Conservation (phyloP, 352 stramenopile species). For the Phytopythium vexans region DNA sequence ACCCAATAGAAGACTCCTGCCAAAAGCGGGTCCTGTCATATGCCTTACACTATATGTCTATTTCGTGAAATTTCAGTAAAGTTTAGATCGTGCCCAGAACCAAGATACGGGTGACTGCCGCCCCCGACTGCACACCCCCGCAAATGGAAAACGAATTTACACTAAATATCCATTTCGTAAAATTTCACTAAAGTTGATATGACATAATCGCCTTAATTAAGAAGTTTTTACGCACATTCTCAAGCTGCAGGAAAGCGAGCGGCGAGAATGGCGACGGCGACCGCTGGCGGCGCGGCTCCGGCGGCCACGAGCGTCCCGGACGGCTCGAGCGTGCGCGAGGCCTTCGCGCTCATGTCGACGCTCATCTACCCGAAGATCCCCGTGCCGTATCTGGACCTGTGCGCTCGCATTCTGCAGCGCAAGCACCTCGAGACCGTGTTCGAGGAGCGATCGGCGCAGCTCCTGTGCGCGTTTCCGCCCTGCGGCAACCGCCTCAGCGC, state of each 20-base stretch:
- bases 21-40: no score
- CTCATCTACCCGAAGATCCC: constrained; percentile 64
- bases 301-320: constrained; percentile 9
- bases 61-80: no score
- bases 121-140: no score
- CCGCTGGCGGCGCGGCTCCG: not conserved
- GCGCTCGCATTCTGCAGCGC: constrained; percentile 64
- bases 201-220: no score
- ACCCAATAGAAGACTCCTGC: no score
- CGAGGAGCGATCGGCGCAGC: constrained; percentile 68
- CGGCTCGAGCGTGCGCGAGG: constrained; percentile 69
- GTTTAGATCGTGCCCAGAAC: no score
- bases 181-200: no score
- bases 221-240: no score
- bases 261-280: not conserved
- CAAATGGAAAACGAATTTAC: no score
- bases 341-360: constrained; percentile 79
- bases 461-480: constrained; percentile 67
- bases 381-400: constrained; percentile 63
- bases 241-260: not conserved
- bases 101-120: no score
- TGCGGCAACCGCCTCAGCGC: constrained; percentile 50
- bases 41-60: no score
- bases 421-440: constrained; percentile 82
- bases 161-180: no score